Evolutionary conservation across 2,329 filamentous ascomycete species (phyloP), one percentile per base, ranked within the genome.

Genomic region (Amauroascus niger): DNA sequence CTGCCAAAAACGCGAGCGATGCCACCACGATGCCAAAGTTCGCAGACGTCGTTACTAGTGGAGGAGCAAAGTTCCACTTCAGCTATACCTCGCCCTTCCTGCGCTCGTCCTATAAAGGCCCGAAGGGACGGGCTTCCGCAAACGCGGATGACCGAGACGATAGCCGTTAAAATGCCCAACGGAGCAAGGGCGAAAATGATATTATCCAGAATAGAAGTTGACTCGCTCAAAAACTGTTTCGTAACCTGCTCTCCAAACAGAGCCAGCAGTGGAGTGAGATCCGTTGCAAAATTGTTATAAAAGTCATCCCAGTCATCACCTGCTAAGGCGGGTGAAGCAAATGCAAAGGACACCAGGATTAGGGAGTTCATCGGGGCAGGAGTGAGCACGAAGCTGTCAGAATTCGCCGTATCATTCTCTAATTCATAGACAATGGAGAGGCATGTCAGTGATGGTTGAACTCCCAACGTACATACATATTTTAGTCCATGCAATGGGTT

Each of bases 221-320:
- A 69, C 32, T 75, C 67, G 45, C 71, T 75, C 22, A 77, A 66
- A 51, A 74, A 77, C 58, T 77, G 74, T 60, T 71, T 76, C 0
- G 73, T 72, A 2, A 75, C 68, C 18, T 69, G 64, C 39, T 77
- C 74, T 0, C 74, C 75, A 35, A 77, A 77, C 0, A 74, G 63
- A 7, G 65, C 58, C 16, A 52, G 3, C 11, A 52, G 37, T 2
- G 49, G 49, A 14, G 49, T 37, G 3, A 44, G 11, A 35, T 44
- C 40, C 8, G 49, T 52, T 3, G 55, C 55, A 30, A 56, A 48
- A 11, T 56, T 56, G 20, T 56, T 51, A 9, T 47, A 49, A 20
- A 56, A 56, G 16, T 51, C 40, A 28, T 44, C 40, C 55, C 51
- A 56, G 28, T 40, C 39, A 20, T 56, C 47, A 11, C 16, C 32